Percentiles rank a stretch among this genome's conserved stretches.
Evolutionary conservation across 208 protist genomes (phyloP).

Genomic region (Giardia muris): DNA sequence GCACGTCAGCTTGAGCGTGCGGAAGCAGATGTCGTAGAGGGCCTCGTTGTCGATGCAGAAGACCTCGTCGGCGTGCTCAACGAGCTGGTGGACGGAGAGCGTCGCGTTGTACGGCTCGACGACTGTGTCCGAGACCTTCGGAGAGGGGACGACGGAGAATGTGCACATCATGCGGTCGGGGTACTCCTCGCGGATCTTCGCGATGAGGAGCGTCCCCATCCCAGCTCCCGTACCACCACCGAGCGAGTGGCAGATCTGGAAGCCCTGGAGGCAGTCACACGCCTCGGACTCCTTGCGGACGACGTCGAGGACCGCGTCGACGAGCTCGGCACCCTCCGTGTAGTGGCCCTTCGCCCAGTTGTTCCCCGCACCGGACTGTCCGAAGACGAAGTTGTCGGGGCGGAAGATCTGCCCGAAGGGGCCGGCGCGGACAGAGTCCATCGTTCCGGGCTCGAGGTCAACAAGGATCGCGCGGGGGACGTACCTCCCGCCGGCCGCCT

Average conservation of each 20-base stretch:
- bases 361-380: slow-evolving; percentile 84
- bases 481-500: slow-evolving; percentile 66
- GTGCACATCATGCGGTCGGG: slow-evolving; percentile 91
- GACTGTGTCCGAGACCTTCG: neutral
- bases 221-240: slow-evolving; percentile 88
- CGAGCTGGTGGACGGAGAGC: slow-evolving; percentile 47
- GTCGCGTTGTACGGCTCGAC: slow-evolving; percentile 13
- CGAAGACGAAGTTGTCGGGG: slow-evolving; percentile 92
- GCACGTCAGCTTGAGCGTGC: slow-evolving; percentile 53
- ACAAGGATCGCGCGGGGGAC: slow-evolving; percentile 64
- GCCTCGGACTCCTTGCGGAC: slow-evolving; percentile 87
- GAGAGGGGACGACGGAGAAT: slow-evolving; percentile 87
- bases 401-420: slow-evolving; percentile 59
- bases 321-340: slow-evolving; percentile 87
- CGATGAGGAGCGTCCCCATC: slow-evolving; percentile 86
- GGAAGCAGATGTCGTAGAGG: slow-evolving; percentile 56
- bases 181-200: slow-evolving; percentile 87
- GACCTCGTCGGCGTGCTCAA: slow-evolving; percentile 53
- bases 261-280: slow-evolving; percentile 91
- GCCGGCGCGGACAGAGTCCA: slow-evolving; percentile 73
- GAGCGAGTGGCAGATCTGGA: slow-evolving; percentile 89
- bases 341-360: slow-evolving; percentile 96
- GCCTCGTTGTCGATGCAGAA: slow-evolving; percentile 62
- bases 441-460: slow-evolving; percentile 75
- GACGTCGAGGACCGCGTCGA: slow-evolving; percentile 81